These are phyloP conservation scores for Phytophthora tubulina DNA, from an alignment of 352 stramenopile genomes.

Conservation along the genomic window DNA sequence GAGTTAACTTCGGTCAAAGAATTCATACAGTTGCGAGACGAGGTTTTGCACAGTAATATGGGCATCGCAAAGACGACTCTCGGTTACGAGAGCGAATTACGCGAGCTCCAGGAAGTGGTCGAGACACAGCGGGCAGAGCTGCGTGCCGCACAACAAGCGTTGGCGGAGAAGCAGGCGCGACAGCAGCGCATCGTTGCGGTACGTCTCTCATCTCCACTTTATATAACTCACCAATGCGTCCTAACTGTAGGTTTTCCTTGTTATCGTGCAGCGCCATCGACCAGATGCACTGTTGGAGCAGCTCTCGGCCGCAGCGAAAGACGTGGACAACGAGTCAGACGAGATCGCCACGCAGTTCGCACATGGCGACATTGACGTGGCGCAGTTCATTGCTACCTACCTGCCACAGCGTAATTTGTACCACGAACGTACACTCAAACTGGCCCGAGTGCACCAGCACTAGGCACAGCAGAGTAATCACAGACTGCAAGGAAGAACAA, in stretches of 20 bases:
- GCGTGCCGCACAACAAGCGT: conserved; percentile 57
- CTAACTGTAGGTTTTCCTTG: conserved; percentile 9
- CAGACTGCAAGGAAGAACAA: conserved; percentile 3
- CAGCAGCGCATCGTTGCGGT: conserved; percentile 80
- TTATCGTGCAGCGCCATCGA: conserved; percentile 61
- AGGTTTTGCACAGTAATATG: conserved; percentile 85
- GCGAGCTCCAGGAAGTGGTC: conserved; percentile 62
- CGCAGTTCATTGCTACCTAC: conserved; percentile 73
- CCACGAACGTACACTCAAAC: conserved; percentile 81
- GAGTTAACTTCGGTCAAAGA: conserved; percentile 70
- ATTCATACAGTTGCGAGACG: conserved; percentile 77
- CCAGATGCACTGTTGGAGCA: conserved; percentile 79
- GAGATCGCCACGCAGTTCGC: conserved; percentile 78
- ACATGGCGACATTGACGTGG: conserved; percentile 77
- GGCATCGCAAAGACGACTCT: conserved; percentile 78
- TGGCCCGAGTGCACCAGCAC: conserved; percentile 72
- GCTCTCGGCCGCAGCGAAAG: conserved; percentile 64
- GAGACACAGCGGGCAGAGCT: conserved; percentile 57
- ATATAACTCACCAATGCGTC: background rate
- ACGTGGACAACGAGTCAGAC: conserved; percentile 73
- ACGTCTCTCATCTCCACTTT: conserved; percentile 15
- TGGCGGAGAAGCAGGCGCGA: conserved; percentile 75
- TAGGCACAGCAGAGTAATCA: conserved; percentile 25
- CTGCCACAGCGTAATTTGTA: conserved; percentile 76
- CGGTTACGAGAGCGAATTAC: conserved; percentile 60